A percentile compares a stretch with the other conserved stretches of the same genome.
phyloP scores from a whole-genome alignment of 176 grass and related monocot genomes.

The Zoysia pacifica region DNA sequence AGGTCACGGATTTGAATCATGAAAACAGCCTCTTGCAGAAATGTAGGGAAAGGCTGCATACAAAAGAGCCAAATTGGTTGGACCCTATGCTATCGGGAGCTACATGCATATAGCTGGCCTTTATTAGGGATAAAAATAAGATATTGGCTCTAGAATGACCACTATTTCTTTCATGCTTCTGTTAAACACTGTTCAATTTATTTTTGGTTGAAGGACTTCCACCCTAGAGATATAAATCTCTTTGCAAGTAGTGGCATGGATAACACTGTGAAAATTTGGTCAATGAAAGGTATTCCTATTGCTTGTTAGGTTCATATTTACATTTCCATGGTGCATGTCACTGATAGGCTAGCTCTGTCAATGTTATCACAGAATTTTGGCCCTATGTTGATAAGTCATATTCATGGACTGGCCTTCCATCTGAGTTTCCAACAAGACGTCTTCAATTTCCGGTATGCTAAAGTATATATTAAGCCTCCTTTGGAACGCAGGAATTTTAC shows the following conservation, averaged over 20 bases:
- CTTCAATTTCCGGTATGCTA: slow-evolving; percentile 79
- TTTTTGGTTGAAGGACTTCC: slow-evolving; percentile 72
- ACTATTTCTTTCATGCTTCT: background rate
- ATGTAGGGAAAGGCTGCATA: too few species aligned
- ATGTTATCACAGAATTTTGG: slow-evolving; percentile 73
- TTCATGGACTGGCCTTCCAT: slow-evolving; percentile 92
- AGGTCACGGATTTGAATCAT: too few species aligned
- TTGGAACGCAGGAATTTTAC: too few species aligned
- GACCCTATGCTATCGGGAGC: too few species aligned
- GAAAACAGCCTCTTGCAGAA: too few species aligned
- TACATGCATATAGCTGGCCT: too few species aligned
- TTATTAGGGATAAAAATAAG: too few species aligned
- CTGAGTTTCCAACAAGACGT: slow-evolving; percentile 98
- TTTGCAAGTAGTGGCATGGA: slow-evolving; percentile 99
- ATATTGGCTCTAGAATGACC: background rate
- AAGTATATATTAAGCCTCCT: background rate
- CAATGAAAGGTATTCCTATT: slow-evolving; percentile 81
- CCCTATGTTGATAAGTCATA: slow-evolving; percentile 96
- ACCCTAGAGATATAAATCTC: slow-evolving; percentile 88
- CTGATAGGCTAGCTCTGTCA: slow-evolving; percentile 12
- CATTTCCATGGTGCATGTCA: slow-evolving; percentile 10
- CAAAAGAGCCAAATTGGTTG: too few species aligned
- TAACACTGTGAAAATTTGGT: slow-evolving; percentile 97
- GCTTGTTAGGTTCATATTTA: slow-evolving; percentile 6
- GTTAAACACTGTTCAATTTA: slow-evolving; percentile 12